These are phyloP conservation scores for Silybum marianum DNA, from an alignment of 129 eudicot genomes.

Conservation along the genomic window DNA sequence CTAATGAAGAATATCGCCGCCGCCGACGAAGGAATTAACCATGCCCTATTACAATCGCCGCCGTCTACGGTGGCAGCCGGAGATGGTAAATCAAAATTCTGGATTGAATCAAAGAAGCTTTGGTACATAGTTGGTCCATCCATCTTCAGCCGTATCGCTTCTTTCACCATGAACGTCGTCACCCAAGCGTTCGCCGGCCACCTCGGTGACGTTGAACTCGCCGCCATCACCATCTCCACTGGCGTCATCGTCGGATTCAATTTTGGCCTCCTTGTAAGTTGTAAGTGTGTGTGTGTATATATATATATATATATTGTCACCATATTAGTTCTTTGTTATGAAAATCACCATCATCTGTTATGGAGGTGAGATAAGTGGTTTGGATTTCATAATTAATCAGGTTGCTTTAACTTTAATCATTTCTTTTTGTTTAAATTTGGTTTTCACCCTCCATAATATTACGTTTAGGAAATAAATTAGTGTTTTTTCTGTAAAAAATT, in stretches of 20 bases:
- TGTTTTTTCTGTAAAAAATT: no score
- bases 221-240: constrained; percentile 54
- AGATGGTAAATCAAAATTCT: constrained; percentile 25
- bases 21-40: neutral
- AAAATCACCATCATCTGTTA: no score
- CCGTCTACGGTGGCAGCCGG: constrained; percentile 12
- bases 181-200: constrained; percentile 64
- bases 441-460: neutral
- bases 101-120: constrained; percentile 57
- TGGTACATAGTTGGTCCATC: constrained; percentile 61
- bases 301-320: no score
- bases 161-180: constrained; percentile 48
- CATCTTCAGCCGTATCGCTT: constrained; percentile 49
- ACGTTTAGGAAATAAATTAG: neutral
- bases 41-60: neutral
- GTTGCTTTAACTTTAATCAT: neutral
- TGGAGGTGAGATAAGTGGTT: no score
- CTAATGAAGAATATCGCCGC: neutral
- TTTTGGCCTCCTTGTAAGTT: constrained; percentile 53
- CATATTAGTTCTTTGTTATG: no score
- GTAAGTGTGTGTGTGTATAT: no score
- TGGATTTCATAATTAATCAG: no score
- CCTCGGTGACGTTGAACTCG: constrained; percentile 45
- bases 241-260: constrained; percentile 53
- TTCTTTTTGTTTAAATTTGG: neutral